Evolutionary conservation across 2,329 filamentous ascomycete genomes (phyloP).

Genomic region (Neopestalotiopsis sp.): DNA sequence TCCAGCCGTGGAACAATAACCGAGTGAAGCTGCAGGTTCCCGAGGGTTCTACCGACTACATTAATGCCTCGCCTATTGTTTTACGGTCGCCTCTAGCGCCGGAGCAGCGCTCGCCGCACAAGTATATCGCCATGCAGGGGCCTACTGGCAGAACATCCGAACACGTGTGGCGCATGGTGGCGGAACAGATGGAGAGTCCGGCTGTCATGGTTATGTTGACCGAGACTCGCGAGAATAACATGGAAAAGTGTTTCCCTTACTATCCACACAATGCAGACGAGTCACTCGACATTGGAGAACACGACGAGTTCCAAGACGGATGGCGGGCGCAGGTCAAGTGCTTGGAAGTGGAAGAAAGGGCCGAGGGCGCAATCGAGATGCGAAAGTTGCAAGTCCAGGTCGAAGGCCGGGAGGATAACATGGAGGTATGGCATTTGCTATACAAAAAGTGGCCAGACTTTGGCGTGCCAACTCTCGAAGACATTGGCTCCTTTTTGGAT

Average conservation of each 20-base stretch:
- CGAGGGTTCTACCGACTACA: constrained; percentile 74
- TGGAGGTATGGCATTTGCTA: constrained; percentile 76
- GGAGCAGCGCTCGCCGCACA: constrained; percentile 43
- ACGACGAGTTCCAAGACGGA: constrained; percentile 67
- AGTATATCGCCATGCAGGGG: constrained; percentile 93
- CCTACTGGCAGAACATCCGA: constrained; percentile 77
- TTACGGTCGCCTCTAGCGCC: constrained; percentile 51
- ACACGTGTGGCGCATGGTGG: constrained; percentile 96
- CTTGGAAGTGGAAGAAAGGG: constrained; percentile 62
- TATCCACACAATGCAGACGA: constrained; percentile 68
- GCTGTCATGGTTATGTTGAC: constrained; percentile 95
- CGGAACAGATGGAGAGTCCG: constrained; percentile 72
- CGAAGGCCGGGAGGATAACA: constrained; percentile 45
- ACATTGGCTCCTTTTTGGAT: constrained; percentile 70
- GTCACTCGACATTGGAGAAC: constrained; percentile 63
- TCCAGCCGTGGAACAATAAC: constrained; percentile 88
- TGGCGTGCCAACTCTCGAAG: constrained; percentile 73
- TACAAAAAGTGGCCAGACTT: constrained; percentile 93
- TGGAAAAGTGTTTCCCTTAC: constrained; percentile 89
- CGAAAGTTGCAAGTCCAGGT: constrained; percentile 71
- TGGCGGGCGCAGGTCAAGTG: constrained; percentile 74
- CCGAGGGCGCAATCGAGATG: constrained; percentile 68
- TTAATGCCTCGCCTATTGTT: constrained; percentile 78
- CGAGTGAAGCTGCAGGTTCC: constrained; percentile 82
- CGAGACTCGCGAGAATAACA: constrained; percentile 77